These are phyloP conservation scores for Erythrophleum ivorense DNA, from an alignment of 331 rosid genomes.

Conservation along the genomic window DNA sequence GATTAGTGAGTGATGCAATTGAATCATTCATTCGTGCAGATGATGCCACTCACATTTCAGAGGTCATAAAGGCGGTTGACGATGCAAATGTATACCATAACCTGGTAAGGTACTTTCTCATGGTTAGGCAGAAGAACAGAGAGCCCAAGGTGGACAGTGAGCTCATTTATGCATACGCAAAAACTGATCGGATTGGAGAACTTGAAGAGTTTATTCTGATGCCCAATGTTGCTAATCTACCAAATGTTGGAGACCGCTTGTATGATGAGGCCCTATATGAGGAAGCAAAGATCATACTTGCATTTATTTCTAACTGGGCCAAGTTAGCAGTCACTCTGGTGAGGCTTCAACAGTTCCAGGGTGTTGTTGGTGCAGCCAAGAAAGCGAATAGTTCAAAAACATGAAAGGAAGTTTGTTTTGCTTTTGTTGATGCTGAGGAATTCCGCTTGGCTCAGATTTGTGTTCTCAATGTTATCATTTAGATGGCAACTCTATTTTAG, in stretches of 20 bases:
- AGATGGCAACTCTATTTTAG: constrained; percentile 41
- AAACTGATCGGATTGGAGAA: constrained; percentile 64
- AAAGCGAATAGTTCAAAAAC: constrained; percentile 68
- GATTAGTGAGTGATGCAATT: constrained; percentile 81
- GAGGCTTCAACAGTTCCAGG: constrained; percentile 60
- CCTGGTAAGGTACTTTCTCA: constrained; percentile 60
- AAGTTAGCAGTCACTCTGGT: constrained; percentile 63
- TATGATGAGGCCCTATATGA: constrained; percentile 62
- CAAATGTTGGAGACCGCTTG: constrained; percentile 63
- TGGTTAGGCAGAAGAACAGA: constrained; percentile 64
- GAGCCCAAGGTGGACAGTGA: constrained; percentile 70
- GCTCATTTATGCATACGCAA: constrained; percentile 69
- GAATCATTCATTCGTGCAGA: constrained; percentile 79
- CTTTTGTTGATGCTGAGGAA: constrained; percentile 70
- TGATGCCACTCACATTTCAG: constrained; percentile 60
- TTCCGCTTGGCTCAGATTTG: constrained; percentile 69
- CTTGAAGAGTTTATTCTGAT: constrained; percentile 66
- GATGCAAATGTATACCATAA: constrained; percentile 56
- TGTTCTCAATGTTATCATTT: constrained; percentile 64
- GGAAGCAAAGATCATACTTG: constrained; percentile 67
- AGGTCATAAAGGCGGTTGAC: constrained; percentile 62
- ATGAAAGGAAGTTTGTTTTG: constrained; percentile 67
- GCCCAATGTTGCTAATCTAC: constrained; percentile 73
- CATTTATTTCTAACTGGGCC: constrained; percentile 69
- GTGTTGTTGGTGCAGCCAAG: constrained; percentile 66